Evolutionary conservation across 2,329 filamentous ascomycete genomes (phyloP).

Genomic region (Verticillium nonalfalfae): DNA sequence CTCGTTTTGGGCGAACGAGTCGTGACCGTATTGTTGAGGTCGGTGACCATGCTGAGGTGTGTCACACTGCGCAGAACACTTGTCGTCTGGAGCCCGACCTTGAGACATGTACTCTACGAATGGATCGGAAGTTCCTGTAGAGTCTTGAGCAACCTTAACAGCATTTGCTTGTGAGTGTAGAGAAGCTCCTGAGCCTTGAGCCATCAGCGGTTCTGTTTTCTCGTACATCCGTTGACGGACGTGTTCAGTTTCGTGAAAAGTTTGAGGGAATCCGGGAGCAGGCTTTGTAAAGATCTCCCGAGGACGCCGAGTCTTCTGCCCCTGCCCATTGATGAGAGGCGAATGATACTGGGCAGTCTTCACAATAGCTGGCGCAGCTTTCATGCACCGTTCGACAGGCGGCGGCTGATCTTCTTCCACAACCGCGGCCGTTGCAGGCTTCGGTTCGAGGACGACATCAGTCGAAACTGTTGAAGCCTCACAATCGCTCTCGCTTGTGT

Average conservation of each 20-base stretch:
- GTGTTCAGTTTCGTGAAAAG: neutral
- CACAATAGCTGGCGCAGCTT: neutral
- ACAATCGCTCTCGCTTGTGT: neutral
- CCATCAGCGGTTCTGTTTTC: neutral
- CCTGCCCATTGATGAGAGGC: neutral
- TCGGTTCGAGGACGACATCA: too few relatives aligned
- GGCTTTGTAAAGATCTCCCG: neutral
- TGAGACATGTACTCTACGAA: neutral
- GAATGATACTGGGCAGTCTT: neutral
- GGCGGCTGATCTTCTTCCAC: too few relatives aligned
- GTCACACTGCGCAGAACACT: neutral
- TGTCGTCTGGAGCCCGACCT: neutral
- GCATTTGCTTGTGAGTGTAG: neutral
- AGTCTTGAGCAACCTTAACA: neutral
- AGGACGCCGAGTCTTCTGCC: neutral
- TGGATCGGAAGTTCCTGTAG: neutral
- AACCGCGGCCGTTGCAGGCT: too few relatives aligned
- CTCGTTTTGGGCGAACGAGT: neutral
- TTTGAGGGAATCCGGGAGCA: neutral
- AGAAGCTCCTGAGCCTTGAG: neutral
- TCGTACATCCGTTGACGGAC: slow-evolving; percentile 1
- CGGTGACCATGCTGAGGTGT: neutral
- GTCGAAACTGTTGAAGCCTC: neutral
- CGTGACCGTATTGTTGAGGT: neutral
- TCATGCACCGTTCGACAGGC: too few relatives aligned